These are phyloP conservation scores for Diplodia corticola DNA, from an alignment of 2,329 filamentous ascomycete genomes.

Conservation along the genomic window DNA sequence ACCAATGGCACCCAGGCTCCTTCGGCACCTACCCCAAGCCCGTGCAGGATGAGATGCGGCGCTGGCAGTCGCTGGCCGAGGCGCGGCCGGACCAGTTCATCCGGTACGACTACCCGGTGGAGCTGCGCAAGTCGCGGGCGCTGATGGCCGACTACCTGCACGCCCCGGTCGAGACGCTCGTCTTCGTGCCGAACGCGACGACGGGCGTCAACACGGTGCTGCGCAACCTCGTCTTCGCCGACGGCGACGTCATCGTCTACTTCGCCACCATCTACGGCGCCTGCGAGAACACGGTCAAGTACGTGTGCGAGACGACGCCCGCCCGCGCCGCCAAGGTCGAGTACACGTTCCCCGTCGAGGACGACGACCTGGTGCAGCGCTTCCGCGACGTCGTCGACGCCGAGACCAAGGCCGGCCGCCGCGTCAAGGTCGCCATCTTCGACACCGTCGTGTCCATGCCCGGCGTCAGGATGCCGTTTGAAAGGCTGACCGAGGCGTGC, in stretches of 20 bases:
- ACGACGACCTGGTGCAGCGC: constrained; percentile 62
- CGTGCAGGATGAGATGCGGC: constrained; percentile 60
- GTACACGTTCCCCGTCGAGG: constrained; percentile 68
- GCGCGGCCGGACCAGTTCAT: constrained; percentile 73
- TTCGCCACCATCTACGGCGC: constrained; percentile 79
- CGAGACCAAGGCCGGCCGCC: constrained; percentile 58
- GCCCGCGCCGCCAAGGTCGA: constrained; percentile 56
- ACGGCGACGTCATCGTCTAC: constrained; percentile 74
- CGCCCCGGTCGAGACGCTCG: constrained; percentile 64
- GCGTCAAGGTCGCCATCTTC: constrained; percentile 69
- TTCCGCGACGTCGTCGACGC: constrained; percentile 62
- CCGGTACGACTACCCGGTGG: constrained; percentile 63
- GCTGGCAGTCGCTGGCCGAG: constrained; percentile 69
- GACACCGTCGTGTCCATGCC: constrained; percentile 80
- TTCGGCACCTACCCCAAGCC: constrained; percentile 72
- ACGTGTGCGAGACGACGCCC: constrained; percentile 66
- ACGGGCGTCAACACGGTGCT: constrained; percentile 76
- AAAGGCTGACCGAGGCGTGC: constrained; percentile 65
- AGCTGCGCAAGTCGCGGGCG: constrained; percentile 64
- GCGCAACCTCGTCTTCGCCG: constrained; percentile 68
- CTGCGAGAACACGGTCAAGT: constrained; percentile 72
- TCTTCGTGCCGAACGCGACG: constrained; percentile 81
- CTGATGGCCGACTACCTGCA: constrained; percentile 68
- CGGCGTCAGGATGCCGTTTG: constrained; percentile 77
- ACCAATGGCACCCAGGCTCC: constrained; percentile 55